Conservation (phyloP, 768 basidiomycete species). For the Glaciozyma martinii region DNA sequence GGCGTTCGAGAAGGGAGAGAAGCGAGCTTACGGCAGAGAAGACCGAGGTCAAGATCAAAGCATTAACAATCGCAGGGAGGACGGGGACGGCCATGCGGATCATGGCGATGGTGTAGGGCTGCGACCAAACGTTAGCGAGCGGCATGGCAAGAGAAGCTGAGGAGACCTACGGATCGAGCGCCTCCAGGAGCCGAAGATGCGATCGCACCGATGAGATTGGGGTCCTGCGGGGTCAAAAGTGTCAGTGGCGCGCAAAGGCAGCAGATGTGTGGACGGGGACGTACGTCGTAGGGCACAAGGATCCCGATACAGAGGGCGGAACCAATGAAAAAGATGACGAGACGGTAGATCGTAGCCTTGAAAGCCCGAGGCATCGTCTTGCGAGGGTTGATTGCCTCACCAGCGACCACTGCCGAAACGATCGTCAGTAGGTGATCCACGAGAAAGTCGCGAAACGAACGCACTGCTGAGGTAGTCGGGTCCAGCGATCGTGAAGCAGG, state of each 20-base stretch:
- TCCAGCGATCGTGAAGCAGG: not conserved
- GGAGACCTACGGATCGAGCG: not conserved
- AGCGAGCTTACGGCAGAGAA: conserved; percentile 1
- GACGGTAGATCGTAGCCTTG: conserved; percentile 7
- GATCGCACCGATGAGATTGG: not conserved
- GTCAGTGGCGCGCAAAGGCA: not conserved
- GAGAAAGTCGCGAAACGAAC: not conserved
- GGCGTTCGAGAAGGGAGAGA: too few relatives aligned
- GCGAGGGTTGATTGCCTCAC: conserved; percentile 4
- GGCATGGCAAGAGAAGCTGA: not conserved
- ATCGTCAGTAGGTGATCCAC: not conserved
- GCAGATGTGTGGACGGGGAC: not conserved
- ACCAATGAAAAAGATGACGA: conserved; percentile 6
- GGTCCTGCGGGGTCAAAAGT: not conserved
- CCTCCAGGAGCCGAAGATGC: not conserved
- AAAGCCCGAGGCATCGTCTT: conserved; percentile 3
- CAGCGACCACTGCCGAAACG: not conserved
- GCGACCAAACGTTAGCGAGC: not conserved
- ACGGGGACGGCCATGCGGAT: not conserved
- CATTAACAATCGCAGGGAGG: conserved; percentile 1
- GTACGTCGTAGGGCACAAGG: conserved; percentile 1
- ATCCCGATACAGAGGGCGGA: not conserved
- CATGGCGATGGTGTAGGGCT: not conserved
- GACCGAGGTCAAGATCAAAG: not conserved
- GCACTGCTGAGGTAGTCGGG: conserved; percentile 3